Evolutionary conservation across 768 basidiomycete species (phyloP).

Genomic region (Astraeus odoratus): DNA sequence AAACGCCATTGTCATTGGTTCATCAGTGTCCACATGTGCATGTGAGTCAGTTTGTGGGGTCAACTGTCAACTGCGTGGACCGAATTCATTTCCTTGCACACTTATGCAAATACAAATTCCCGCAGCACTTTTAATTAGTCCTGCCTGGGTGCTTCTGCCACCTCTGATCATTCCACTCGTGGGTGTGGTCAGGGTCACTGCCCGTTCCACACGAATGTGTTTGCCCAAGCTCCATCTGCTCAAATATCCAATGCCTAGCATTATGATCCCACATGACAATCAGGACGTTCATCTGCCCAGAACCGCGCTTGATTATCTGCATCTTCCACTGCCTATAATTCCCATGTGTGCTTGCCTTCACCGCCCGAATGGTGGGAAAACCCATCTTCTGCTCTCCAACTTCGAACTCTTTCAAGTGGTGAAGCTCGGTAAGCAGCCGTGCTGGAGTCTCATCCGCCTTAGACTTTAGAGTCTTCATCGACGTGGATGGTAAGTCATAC

Average conservation of each 20-base stretch:
- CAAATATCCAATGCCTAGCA: constrained; percentile 10
- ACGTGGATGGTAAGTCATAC: not conserved
- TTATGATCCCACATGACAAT: not conserved
- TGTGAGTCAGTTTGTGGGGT: too few relatives aligned
- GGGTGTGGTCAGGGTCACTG: too few relatives aligned
- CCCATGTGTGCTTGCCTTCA: not conserved
- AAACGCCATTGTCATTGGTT: too few relatives aligned
- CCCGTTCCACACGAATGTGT: too few relatives aligned
- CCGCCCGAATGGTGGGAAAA: constrained; percentile 2
- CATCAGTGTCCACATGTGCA: too few relatives aligned
- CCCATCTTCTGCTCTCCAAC: not conserved
- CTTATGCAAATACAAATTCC: too few relatives aligned
- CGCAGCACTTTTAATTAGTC: too few relatives aligned
- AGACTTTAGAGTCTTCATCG: not conserved
- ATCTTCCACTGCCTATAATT: not conserved
- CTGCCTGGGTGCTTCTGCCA: too few relatives aligned
- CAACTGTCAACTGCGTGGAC: too few relatives aligned
- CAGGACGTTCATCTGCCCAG: constrained; percentile 3
- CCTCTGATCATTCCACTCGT: too few relatives aligned
- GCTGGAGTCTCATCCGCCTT: constrained; percentile 1
- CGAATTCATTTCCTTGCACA: too few relatives aligned
- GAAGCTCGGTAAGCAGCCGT: constrained; percentile 1
- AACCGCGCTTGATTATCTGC: not conserved
- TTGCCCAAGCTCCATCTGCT: not conserved
- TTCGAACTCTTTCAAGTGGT: not conserved